A percentile compares a stretch with the other conserved stretches of the same genome.
Evolutionary conservation across 495 filamentous ascomycete genomes (phyloP).

Genomic region (Pyrenula aspistea): DNA sequence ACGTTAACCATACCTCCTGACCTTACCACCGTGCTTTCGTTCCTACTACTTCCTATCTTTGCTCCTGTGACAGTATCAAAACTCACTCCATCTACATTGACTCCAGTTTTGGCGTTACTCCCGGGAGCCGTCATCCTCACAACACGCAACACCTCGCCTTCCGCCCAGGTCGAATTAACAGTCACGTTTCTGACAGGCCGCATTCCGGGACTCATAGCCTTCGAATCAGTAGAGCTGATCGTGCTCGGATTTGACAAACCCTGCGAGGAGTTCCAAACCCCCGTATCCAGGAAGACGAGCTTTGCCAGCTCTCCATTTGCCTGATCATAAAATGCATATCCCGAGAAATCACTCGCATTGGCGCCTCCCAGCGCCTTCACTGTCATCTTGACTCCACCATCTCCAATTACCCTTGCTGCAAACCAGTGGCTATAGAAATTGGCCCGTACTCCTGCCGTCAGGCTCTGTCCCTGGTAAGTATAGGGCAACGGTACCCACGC

Average conservation of each 20-base stretch:
- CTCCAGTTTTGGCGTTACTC: not conserved
- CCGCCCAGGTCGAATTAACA: not conserved
- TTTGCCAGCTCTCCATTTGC: not conserved
- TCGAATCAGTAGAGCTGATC: not conserved
- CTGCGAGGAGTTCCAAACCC: not conserved
- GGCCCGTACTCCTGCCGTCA: not conserved
- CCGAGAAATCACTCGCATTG: not conserved
- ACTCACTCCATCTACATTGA: not conserved
- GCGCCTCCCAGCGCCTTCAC: not conserved
- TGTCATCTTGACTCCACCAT: not conserved
- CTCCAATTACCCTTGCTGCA: not conserved
- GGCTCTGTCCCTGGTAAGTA: not conserved
- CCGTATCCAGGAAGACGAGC: not conserved
- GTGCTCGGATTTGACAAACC: not conserved
- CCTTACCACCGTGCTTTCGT: not conserved
- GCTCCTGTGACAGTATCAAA: not conserved
- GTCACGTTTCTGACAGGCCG: not conserved
- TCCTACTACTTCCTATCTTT: not conserved
- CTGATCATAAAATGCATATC: not conserved
- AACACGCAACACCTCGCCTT: not conserved
- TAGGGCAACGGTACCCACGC: not conserved
- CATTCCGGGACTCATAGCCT: not conserved
- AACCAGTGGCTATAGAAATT: not conserved
- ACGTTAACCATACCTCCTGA: not conserved
- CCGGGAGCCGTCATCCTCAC: not conserved